phyloP scores from a whole-genome alignment of 208 protist species.

The Acanthamoeba healyi region DNA sequence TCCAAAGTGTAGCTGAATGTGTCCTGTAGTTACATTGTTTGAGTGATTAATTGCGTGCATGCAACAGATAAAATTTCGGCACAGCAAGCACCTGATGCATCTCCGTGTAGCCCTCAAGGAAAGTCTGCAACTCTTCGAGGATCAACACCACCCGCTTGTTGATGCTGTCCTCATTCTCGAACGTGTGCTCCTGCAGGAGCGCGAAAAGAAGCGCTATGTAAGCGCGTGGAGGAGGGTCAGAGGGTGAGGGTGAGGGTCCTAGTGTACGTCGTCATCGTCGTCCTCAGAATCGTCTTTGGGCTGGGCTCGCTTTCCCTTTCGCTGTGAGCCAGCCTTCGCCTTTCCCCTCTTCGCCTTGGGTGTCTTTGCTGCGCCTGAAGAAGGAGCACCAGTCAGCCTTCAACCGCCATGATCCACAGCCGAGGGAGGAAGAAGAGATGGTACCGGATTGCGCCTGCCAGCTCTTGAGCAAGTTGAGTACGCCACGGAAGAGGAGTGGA shows the following conservation, averaged over 20 bases:
- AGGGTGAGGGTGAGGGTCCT: no score
- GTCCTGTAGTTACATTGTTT: not conserved
- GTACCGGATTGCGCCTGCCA: slow-evolving; percentile 30
- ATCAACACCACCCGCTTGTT: slow-evolving; percentile 4
- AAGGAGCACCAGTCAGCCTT: not conserved
- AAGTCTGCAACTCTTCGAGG: slow-evolving; percentile 59
- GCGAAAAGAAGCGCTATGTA: not conserved
- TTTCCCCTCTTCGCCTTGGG: slow-evolving; percentile 9
- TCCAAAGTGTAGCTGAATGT: slow-evolving; percentile 74
- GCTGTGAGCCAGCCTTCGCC: not conserved
- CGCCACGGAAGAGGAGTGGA: slow-evolving; percentile 54
- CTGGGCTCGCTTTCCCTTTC: not conserved
- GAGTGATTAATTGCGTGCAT: not conserved
- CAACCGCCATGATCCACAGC: not conserved
- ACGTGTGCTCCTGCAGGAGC: not conserved
- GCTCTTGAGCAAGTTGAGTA: slow-evolving; percentile 70
- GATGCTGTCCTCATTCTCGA: not conserved
- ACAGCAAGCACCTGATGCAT: not conserved
- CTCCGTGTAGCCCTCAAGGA: not conserved
- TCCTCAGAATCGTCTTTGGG: slow-evolving; percentile 29
- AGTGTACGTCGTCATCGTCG: not conserved
- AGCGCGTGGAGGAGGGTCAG: no score
- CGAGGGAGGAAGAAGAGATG: not conserved
- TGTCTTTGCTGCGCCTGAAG: not conserved
- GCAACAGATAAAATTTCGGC: not conserved